Conservation (phyloP, 257 asterid genomes). For the Ophiorrhiza pumila region DNA sequence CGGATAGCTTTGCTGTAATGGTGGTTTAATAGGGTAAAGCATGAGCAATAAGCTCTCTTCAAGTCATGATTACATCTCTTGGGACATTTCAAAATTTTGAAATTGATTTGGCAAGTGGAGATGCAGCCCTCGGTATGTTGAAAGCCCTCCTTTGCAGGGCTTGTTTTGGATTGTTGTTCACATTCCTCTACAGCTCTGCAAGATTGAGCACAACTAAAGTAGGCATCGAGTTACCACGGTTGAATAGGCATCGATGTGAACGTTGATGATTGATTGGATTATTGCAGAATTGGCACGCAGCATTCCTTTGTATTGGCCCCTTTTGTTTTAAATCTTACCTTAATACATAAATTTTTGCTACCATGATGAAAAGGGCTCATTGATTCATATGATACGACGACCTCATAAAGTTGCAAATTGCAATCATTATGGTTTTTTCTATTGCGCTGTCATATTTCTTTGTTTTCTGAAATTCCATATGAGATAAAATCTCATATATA, state of each 20-base stretch:
- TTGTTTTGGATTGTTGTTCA: background rate
- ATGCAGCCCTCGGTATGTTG: conserved; percentile 1
- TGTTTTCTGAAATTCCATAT: too few relatives aligned
- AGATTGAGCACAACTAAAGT: background rate
- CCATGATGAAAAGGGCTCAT: too few relatives aligned
- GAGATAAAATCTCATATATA: too few relatives aligned
- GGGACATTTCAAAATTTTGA: background rate
- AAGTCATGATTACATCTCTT: background rate
- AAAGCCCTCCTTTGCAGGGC: too few relatives aligned
- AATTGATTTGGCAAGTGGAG: background rate
- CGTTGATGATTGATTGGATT: background rate
- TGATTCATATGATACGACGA: background rate
- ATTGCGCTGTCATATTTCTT: too few relatives aligned
- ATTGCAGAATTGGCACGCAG: background rate
- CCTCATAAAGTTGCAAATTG: background rate
- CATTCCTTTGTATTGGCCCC: background rate
- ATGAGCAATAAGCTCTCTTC: background rate
- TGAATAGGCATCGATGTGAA: background rate
- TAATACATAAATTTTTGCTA: background rate
- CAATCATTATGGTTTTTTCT: background rate
- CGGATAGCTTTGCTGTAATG: background rate
- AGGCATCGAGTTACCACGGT: too few relatives aligned
- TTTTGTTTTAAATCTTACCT: background rate
- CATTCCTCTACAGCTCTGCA: background rate
- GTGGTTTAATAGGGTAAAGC: background rate